Conservation (phyloP, 2,329 filamentous ascomycete genomes). For the Fusarium nygamai region DNA sequence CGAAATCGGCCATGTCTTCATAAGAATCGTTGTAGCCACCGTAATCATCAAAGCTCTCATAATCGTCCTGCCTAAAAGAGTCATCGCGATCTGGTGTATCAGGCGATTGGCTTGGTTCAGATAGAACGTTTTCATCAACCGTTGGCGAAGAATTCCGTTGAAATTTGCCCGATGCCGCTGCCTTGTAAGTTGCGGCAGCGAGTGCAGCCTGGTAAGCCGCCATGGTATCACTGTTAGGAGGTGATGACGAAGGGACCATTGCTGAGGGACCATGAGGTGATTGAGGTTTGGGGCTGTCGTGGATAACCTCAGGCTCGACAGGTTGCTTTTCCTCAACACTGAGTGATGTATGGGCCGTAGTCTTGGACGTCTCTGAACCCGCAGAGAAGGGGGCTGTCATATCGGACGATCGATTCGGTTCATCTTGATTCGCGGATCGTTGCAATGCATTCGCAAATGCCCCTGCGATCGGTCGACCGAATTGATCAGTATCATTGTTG, state of each 20-base stretch:
- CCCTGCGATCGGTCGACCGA: constrained; percentile 68
- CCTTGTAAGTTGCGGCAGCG: constrained; percentile 81
- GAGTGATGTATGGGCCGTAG: constrained; percentile 64
- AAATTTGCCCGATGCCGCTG: constrained; percentile 80
- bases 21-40: constrained; percentile 63
- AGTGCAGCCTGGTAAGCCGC: constrained; percentile 85
- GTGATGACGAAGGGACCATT: constrained; percentile 6
- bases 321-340: constrained; percentile 46
- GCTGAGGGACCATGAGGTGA: constrained; percentile 18
- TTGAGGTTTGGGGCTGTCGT: constrained; percentile 4
- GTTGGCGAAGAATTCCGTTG: constrained; percentile 64
- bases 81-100: constrained; percentile 15
- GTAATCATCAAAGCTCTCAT: constrained; percentile 49
- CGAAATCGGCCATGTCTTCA: constrained; percentile 73
- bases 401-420: constrained; percentile 58
- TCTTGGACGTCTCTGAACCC: constrained; percentile 55
- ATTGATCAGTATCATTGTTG: constrained; percentile 70
- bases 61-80: constrained; percentile 54
- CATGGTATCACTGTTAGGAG: constrained; percentile 42
- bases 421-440: constrained; percentile 45
- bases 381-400: constrained; percentile 57
- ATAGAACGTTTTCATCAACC: constrained; percentile 36
- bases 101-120: constrained; percentile 21
- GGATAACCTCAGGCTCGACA: constrained; percentile 5
- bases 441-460: constrained; percentile 64